Evolutionary conservation across 129 eudicot species (phyloP), one percentile per base, ranked within the genome.

Genomic region (Chrysanthemum seticuspe): DNA sequence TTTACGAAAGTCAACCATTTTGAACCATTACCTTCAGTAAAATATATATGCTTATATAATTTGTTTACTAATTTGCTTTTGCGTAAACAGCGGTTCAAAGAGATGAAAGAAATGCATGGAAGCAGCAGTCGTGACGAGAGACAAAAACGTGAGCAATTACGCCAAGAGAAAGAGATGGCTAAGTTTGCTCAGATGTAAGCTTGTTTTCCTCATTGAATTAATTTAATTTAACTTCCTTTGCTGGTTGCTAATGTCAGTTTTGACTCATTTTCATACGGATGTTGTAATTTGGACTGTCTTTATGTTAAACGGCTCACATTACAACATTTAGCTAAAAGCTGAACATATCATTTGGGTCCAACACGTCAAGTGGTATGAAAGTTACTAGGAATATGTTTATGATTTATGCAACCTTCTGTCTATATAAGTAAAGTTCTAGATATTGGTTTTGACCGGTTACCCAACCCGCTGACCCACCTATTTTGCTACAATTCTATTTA

Each of bases 21-120:
- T 45, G 56, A 40, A 40, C 10, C 47, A 40, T 34, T 10, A 19
- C 44, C 54, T 15, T 27, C 16, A 16, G 65, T 71, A 6, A 71
- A 72, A 45, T 45, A 0, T 45, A 0, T 25, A 58, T 47, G 47
- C 12, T 11, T 62, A 45, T 15, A 21, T 34, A 57, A 3, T 40
- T 65, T 27, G 27, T 27, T 47, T 40, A 15, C 19, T 58, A n/a
- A 63, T 13, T 44, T 53, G 60, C 55, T 52, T 57, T 67, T 36
- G 9, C 64, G 36, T 14, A 73, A 75, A 62, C 82, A 94, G 97
- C 86, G 99, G 18, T 94, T 94, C 60, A 94, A 94, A 76, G 91
- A 94, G 84, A 94, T 94, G 99, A 90, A 85, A 82, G 99, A 94
- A 63, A 90, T 90, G 99, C 99, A 94, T 80, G 97, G 99, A 81